Conservation (phyloP, 139 green algal species). For the Coccomyxa sp. region DNA sequence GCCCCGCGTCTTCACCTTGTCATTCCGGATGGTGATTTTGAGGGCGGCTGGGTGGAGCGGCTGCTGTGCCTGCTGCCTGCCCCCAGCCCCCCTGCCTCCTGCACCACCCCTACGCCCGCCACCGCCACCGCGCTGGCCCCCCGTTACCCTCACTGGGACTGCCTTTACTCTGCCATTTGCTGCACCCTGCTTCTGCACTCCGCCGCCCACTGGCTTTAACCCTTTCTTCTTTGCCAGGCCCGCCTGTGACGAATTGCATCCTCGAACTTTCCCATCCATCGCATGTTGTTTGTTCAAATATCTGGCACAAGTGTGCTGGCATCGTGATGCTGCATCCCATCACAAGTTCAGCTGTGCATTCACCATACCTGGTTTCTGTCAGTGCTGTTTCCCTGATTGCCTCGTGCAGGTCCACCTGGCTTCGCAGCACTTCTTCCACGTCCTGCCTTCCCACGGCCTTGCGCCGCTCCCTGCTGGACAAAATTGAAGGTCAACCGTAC, state of each 20-base stretch:
- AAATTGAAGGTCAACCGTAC: too few species aligned
- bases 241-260: not conserved
- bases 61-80: not conserved
- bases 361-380: too few species aligned
- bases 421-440: too few species aligned
- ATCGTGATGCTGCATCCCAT: too few species aligned
- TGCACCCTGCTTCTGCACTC: not conserved
- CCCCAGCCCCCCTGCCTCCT: not conserved
- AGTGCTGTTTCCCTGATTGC: too few species aligned
- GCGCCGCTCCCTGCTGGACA: too few species aligned
- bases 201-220: not conserved
- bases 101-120: not conserved
- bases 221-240: not conserved
- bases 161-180: not conserved
- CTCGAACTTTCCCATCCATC: not conserved
- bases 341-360: too few species aligned
- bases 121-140: too few species aligned
- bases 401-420: too few species aligned
- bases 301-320: too few species aligned
- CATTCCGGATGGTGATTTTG: not conserved
- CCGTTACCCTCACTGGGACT: not conserved
- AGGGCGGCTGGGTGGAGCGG: not conserved
- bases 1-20: not conserved
- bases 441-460: too few species aligned
- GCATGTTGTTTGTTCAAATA: too few species aligned